phyloP scores from a whole-genome alignment of 2,329 filamentous ascomycete species.

The Beauveria sp. region DNA sequence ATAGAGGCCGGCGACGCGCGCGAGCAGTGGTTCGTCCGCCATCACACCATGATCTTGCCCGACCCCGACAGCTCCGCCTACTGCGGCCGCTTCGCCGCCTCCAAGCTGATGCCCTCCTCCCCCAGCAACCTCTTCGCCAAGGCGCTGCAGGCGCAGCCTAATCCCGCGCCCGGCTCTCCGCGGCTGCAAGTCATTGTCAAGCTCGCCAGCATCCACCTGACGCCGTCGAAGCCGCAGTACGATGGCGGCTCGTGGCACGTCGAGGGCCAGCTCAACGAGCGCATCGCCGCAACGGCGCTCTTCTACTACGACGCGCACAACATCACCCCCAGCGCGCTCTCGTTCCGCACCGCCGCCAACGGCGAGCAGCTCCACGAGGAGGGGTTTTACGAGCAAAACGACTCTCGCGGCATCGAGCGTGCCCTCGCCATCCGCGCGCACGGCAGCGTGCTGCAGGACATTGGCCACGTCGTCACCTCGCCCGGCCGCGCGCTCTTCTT shows the following conservation, averaged over 20 bases:
- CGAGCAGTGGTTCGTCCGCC: no score
- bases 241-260: constrained; percentile 47
- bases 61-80: no score
- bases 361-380: constrained; percentile 19
- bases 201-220: constrained; percentile 53
- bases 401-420: constrained; percentile 25
- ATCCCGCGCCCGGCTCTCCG: constrained; percentile 19
- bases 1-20: no score
- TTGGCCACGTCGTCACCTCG: constrained; percentile 39
- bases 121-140: no score
- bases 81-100: no score
- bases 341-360: constrained; percentile 38
- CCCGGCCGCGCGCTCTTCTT: constrained; percentile 44
- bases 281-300: constrained; percentile 54
- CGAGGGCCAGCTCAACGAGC: constrained; percentile 52
- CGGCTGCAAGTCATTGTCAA: constrained; percentile 57
- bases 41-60: no score
- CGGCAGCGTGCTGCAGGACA: constrained; percentile 21
- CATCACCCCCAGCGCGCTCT: constrained; percentile 41
- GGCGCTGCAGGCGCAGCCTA: background rate
- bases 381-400: constrained; percentile 24
- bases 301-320: constrained; percentile 57
- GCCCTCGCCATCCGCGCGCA: constrained; percentile 26
- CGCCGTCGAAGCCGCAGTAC: constrained; percentile 48
- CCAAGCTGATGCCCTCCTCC: no score